A percentile compares a stretch with the other conserved stretches of the same genome.
phyloP scores from a whole-genome alignment of 2,329 filamentous ascomycete genomes.

The Plectosphaerella cucumerina region DNA sequence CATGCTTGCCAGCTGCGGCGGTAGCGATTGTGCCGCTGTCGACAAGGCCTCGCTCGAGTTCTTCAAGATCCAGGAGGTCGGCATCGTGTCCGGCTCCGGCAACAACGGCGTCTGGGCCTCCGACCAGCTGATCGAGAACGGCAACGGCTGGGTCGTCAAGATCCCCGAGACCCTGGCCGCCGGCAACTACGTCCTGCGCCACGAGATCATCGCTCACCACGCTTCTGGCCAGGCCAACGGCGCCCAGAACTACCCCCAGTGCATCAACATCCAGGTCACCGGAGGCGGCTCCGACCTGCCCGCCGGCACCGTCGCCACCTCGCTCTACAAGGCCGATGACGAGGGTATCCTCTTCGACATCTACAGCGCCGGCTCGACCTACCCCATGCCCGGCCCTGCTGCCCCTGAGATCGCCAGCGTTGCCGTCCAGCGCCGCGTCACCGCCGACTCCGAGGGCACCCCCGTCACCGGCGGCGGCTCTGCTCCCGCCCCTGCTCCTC shows the following conservation, averaged over 20 bases:
- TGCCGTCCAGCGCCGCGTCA: conserved; percentile 1
- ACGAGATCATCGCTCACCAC: conserved; percentile 54
- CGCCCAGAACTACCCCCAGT: conserved; percentile 49
- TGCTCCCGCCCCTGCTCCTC: conserved; percentile 3
- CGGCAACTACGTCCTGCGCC: conserved; percentile 51
- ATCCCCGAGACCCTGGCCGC: conserved; percentile 42
- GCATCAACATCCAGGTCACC: conserved; percentile 42
- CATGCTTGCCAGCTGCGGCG: conserved; percentile 53
- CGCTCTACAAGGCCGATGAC: conserved; percentile 28
- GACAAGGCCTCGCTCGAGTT: conserved; percentile 48
- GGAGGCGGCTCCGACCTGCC: conserved; percentile 29
- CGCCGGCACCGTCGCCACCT: conserved; percentile 25
- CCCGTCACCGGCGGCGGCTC: conserved; percentile 1
- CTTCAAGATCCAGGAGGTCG: conserved; percentile 56
- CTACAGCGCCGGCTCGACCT: conserved; percentile 19
- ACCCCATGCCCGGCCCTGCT: conserved; percentile 26
- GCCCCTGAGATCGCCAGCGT: conserved; percentile 3
- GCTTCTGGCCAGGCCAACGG: conserved; percentile 33
- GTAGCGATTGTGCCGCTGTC: conserved; percentile 47
- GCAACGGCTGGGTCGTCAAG: conserved; percentile 39
- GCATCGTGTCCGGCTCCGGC: conserved; percentile 46
- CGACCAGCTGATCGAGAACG: conserved; percentile 44
- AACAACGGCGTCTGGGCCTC: conserved; percentile 50
- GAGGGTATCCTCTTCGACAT: conserved; percentile 31
- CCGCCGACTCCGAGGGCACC: background rate